Percentiles rank a stretch among this genome's conserved stretches.
Evolutionary conservation across 148 eudicot species (phyloP).

Genomic region (Silene conica): DNA sequence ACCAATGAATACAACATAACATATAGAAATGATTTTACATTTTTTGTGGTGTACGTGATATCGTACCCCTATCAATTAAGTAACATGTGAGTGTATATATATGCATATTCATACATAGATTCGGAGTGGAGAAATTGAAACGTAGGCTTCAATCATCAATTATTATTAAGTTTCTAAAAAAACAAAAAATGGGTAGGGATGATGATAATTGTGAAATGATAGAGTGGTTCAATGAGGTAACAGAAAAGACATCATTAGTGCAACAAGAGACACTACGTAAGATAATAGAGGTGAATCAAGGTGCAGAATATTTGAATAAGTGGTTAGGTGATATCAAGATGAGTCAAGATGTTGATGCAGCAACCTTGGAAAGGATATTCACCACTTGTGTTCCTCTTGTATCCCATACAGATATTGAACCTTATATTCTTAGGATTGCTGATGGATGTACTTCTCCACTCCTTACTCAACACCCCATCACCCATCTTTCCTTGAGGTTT

Average conservation of each 20-base stretch:
- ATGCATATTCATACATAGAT: no score
- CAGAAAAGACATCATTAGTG: constrained; percentile 35
- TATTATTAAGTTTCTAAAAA: no score
- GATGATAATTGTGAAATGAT: constrained; percentile 25
- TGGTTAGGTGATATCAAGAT: constrained; percentile 37
- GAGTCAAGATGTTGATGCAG: constrained; percentile 28
- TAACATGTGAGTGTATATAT: no score
- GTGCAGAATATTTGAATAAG: constrained; percentile 49
- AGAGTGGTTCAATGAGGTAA: constrained; percentile 47
- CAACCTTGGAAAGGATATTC: constrained; percentile 39
- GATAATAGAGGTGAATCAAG: constrained; percentile 44
- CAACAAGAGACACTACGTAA: constrained; percentile 47
- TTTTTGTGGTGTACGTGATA: constrained; percentile 5
- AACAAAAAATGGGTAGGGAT: neutral
- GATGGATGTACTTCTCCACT: constrained; percentile 53
- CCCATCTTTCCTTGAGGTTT: constrained; percentile 66
- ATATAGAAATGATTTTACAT: neutral
- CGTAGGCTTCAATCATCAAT: neutral
- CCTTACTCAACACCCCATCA: constrained; percentile 61
- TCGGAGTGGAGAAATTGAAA: neutral
- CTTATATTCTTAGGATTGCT: constrained; percentile 59
- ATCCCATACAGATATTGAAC: constrained; percentile 70
- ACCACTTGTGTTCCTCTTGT: constrained; percentile 55
- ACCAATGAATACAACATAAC: neutral
- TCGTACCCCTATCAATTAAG: neutral